Percentiles rank a stretch among this genome's conserved stretches.
phyloP scores from a whole-genome alignment of 257 asterid species.

The Solanum sparsipilum region DNA sequence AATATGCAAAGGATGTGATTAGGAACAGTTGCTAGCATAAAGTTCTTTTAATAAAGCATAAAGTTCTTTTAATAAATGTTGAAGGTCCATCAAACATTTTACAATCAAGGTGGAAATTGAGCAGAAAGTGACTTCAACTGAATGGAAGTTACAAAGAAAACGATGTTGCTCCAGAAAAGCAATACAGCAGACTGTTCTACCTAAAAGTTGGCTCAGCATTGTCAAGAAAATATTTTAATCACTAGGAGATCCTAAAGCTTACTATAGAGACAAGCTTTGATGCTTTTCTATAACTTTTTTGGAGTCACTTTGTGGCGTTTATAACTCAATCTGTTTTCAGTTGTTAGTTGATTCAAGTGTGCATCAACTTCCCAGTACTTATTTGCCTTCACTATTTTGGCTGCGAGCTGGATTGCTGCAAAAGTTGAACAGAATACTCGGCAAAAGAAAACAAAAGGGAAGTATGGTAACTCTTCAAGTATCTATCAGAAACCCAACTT shows the following conservation, averaged over 20 bases:
- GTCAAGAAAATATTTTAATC: neutral
- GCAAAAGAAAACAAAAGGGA: neutral
- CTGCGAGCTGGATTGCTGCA: neutral
- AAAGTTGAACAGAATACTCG: neutral
- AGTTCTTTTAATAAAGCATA: neutral
- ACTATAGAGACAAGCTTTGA: neutral
- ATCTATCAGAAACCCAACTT: neutral
- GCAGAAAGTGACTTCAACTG: neutral
- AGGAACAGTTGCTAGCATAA: neutral
- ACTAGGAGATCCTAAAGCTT: neutral
- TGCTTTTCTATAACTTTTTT: neutral
- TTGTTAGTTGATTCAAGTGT: neutral
- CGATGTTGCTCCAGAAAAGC: neutral
- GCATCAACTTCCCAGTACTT: neutral
- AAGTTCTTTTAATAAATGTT: neutral
- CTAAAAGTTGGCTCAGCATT: neutral
- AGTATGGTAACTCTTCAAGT: neutral
- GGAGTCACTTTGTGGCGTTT: neutral
- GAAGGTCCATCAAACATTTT: neutral
- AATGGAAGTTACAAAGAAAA: neutral
- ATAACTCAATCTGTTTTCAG: neutral
- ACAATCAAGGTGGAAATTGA: neutral
- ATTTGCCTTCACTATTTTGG: neutral
- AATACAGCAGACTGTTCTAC: neutral
- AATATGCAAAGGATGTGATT: conserved; percentile 2